phyloP scores from a whole-genome alignment of 768 basidiomycete genomes.

The Pleurotus eryngii region DNA sequence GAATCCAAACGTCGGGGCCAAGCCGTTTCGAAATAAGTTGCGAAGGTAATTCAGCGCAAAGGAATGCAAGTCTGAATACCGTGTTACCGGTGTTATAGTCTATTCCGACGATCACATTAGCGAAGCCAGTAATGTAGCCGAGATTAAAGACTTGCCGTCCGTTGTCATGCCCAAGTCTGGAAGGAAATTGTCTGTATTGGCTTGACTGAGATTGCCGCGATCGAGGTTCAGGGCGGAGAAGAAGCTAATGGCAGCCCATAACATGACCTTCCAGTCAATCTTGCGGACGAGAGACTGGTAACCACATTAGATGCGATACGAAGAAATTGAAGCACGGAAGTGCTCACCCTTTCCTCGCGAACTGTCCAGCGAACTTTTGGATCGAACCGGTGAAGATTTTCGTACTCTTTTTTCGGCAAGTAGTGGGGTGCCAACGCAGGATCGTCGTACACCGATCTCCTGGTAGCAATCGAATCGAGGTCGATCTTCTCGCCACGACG shows the following conservation, averaged over 20 bases:
- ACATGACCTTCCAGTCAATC: conserved; percentile 61
- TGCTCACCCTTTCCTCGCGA: conserved; percentile 45
- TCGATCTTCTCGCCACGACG: conserved; percentile 21
- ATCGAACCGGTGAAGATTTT: conserved; percentile 57
- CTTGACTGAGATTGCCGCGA: conserved; percentile 51
- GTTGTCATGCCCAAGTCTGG: conserved; percentile 39
- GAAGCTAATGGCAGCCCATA: conserved; percentile 54
- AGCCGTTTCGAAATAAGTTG: conserved; percentile 59
- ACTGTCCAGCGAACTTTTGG: conserved; percentile 57
- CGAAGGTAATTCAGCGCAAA: conserved; percentile 58
- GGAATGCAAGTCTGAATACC: conserved; percentile 47
- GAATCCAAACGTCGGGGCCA: conserved; percentile 65
- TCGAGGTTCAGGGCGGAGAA: conserved; percentile 58
- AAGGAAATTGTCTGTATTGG: conserved; percentile 58
- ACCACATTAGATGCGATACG: background rate
- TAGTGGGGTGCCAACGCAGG: conserved; percentile 40
- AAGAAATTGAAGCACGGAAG: background rate
- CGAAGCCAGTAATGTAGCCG: no score
- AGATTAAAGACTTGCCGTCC: conserved; percentile 9
- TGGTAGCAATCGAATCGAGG: conserved; percentile 43
- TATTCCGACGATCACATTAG: conserved; percentile 12
- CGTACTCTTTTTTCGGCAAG: conserved; percentile 49
- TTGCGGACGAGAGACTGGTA: conserved; percentile 46
- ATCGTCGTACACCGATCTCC: conserved; percentile 51
- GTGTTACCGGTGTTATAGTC: conserved; percentile 58